Conservation (phyloP, 2,329 filamentous ascomycete species). For the Epichloe scottii region DNA sequence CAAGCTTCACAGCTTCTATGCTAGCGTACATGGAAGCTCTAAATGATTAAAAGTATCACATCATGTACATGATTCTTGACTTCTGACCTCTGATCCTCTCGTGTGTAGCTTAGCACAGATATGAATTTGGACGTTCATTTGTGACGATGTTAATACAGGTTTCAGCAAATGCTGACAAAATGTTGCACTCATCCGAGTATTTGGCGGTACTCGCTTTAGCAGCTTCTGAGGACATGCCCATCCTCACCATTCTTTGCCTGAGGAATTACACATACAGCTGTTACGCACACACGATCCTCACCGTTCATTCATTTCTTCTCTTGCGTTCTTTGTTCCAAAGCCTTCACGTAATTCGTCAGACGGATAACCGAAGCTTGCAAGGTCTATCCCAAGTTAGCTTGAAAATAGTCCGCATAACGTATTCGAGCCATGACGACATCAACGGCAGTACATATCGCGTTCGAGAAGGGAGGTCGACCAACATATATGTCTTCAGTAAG, state of each 20-base stretch:
- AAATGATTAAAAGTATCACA: neutral
- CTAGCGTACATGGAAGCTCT: constrained; percentile 11
- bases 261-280: neutral
- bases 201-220: neutral
- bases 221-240: too few species aligned
- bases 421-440: neutral
- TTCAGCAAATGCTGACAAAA: neutral
- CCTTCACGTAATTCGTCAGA: constrained; percentile 71
- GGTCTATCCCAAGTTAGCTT: constrained; percentile 39
- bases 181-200: neutral
- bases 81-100: neutral
- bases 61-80: neutral
- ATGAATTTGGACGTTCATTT: neutral
- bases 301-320: constrained; percentile 27
- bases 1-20: constrained; percentile 15
- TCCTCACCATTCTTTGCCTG: too few species aligned
- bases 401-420: neutral
- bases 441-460: neutral
- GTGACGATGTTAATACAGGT: neutral
- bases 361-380: constrained; percentile 79
- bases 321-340: constrained; percentile 69
- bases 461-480: constrained; percentile 29
- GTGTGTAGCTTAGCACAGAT: neutral
- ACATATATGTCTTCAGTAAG: constrained; percentile 94
- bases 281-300: neutral